phyloP scores from a whole-genome alignment of 2,329 filamentous ascomycete genomes.

The Pestalotiopsis sp. region DNA sequence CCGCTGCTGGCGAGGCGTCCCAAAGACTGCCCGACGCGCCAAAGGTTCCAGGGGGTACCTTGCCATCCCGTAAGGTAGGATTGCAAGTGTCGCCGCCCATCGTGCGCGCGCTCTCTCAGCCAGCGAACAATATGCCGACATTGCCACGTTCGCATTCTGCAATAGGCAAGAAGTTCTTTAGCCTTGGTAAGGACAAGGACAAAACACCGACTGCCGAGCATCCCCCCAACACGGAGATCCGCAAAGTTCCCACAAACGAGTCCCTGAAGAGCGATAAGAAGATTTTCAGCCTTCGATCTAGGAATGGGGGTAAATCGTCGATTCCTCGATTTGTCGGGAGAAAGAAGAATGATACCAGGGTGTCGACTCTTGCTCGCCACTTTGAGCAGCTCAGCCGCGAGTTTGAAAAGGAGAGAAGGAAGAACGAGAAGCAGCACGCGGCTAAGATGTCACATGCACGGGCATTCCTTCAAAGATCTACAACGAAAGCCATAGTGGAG shows the following conservation, averaged over 20 bases:
- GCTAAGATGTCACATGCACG: conserved; percentile 75
- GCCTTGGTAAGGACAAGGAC: conserved; percentile 30
- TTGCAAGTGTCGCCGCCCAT: conserved; percentile 53
- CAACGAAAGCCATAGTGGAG: conserved; percentile 93
- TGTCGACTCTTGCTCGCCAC: conserved; percentile 90
- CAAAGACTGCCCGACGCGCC: conserved; percentile 16
- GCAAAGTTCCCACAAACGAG: conserved; percentile 37
- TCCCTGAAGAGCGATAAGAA: conserved; percentile 68
- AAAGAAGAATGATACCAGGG: conserved; percentile 71
- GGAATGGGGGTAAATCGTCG: conserved; percentile 67
- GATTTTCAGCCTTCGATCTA: conserved; percentile 63
- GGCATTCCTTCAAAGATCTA: conserved; percentile 81
- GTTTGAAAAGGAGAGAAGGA: conserved; percentile 91
- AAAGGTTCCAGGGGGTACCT: conserved; percentile 34
- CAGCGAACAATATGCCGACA: conserved; percentile 37
- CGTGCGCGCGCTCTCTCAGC: conserved; percentile 55
- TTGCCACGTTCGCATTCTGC: conserved; percentile 48
- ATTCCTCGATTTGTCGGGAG: conserved; percentile 87
- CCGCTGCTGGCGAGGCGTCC: conserved; percentile 20
- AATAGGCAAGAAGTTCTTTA: conserved; percentile 41
- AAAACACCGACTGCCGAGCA: conserved; percentile 24
- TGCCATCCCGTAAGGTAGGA: conserved; percentile 45
- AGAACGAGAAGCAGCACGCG: conserved; percentile 79
- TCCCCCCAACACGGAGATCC: conserved; percentile 30
- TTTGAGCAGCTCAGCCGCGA: conserved; percentile 97